Conservation (phyloP, 179 eudicot species). For the Beta macrorhiza region DNA sequence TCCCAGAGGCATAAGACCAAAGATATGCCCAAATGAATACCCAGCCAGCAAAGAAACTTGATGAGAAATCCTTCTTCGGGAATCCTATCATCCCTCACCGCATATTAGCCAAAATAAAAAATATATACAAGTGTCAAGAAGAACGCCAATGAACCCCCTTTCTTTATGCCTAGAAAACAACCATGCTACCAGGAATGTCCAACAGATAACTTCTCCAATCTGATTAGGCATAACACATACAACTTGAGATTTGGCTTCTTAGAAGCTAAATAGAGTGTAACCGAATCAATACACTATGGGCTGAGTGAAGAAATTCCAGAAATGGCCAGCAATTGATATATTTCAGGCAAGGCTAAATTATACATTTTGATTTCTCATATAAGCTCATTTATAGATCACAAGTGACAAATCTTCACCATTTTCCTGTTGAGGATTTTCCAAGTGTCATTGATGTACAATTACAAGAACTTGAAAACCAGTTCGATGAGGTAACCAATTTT, state of each 20-base stretch:
- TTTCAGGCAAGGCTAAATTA: background rate
- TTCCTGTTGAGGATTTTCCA: too few relatives aligned
- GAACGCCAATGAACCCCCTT: background rate
- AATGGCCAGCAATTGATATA: background rate
- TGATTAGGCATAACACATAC: background rate
- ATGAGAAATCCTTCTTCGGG: background rate
- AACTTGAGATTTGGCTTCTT: background rate
- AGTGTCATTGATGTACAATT: too few relatives aligned
- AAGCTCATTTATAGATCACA: background rate
- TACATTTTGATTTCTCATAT: background rate
- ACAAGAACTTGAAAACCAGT: too few relatives aligned
- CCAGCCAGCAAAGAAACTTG: background rate
- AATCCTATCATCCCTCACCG: background rate
- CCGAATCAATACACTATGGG: background rate
- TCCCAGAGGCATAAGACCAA: background rate
- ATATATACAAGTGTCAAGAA: background rate
- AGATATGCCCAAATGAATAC: background rate
- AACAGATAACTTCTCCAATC: too few relatives aligned
- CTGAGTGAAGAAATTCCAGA: background rate
- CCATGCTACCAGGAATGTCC: too few relatives aligned
- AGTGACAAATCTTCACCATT: background rate
- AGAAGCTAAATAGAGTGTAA: too few relatives aligned
- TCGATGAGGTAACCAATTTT: too few relatives aligned
- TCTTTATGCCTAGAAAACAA: too few relatives aligned
- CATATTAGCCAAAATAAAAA: background rate